Evolutionary conservation across 768 basidiomycete genomes (phyloP).

Genomic region (Podaxis carcinomalis): DNA sequence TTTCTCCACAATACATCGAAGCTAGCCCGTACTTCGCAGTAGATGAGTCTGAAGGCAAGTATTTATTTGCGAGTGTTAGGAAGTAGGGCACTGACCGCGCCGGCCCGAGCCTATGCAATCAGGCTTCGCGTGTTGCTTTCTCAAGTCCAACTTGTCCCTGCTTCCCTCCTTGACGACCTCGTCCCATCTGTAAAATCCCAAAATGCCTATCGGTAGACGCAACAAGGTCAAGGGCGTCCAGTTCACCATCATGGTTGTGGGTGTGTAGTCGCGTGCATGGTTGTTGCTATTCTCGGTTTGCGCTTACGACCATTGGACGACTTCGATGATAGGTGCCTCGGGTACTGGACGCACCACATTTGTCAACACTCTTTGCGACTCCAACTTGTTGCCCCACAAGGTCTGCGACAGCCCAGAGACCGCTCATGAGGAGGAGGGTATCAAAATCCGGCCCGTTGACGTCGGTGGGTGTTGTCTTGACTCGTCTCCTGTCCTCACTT

Average conservation of each 20-base stretch:
- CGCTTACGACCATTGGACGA: slow-evolving; percentile 10
- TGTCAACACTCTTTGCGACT: slow-evolving; percentile 88
- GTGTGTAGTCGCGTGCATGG: slow-evolving; percentile 38
- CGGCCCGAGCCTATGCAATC: not conserved
- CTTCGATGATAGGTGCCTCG: slow-evolving; percentile 59
- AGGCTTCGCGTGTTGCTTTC: not conserved
- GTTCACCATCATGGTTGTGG: slow-evolving; percentile 87
- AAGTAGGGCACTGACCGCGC: not conserved
- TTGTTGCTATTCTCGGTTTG: not conserved
- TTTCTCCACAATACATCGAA: not conserved
- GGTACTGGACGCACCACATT: slow-evolving; percentile 88
- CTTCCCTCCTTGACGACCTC: not conserved
- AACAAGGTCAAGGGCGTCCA: slow-evolving; percentile 89
- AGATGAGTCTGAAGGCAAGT: not conserved
- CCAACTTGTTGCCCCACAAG: slow-evolving; percentile 70
- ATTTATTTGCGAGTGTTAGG: not conserved
- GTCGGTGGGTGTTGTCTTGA: slow-evolving; percentile 51
- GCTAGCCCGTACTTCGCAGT: not conserved
- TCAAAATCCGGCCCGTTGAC: slow-evolving; percentile 77
- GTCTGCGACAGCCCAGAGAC: slow-evolving; percentile 56
- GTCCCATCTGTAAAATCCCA: not conserved
- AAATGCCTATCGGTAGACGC: slow-evolving; percentile 52
- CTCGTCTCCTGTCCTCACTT: not conserved
- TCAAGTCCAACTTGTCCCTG: not conserved
- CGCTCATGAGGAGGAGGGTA: slow-evolving; percentile 74